phyloP scores from a whole-genome alignment of 1,284 basidiomycete genomes.

The Ceratobasidium sp. region DNA sequence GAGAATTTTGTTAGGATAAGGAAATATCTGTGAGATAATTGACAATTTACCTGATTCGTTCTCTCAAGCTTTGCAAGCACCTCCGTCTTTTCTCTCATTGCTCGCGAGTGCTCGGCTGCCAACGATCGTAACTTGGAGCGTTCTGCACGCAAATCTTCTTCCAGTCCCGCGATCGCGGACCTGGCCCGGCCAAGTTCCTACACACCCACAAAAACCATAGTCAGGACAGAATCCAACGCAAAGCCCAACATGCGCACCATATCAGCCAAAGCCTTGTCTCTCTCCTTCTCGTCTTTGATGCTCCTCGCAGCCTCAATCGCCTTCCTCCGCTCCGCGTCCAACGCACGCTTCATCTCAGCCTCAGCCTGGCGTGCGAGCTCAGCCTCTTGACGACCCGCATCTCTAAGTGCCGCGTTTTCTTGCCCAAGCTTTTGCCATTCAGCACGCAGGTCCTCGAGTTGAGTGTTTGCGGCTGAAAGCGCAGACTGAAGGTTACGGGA shows the following conservation, averaged over 20 bases:
- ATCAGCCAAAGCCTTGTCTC: constrained; percentile 63
- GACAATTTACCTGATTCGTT: constrained; percentile 71
- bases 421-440: constrained; percentile 72
- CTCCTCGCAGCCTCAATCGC: constrained; percentile 44
- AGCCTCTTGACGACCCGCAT: constrained; percentile 59
- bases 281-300: constrained; percentile 48
- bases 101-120: constrained; percentile 70
- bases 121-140: constrained; percentile 72
- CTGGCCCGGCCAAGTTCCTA: constrained; percentile 80
- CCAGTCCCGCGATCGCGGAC: constrained; percentile 72
- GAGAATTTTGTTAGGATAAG: constrained; percentile 27
- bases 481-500: constrained; percentile 35
- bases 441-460: constrained; percentile 52
- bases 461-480: constrained; percentile 22
- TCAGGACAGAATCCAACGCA: neutral
- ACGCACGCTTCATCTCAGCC: constrained; percentile 69
- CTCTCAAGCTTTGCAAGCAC: constrained; percentile 72
- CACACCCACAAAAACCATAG: neutral
- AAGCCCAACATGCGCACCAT: constrained; percentile 60
- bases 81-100: constrained; percentile 72
- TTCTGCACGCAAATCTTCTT: constrained; percentile 75
- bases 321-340: constrained; percentile 63
- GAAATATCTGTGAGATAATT: neutral
- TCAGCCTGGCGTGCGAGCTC: constrained; percentile 69
- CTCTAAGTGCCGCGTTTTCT: constrained; percentile 77